These are phyloP conservation scores for Penicillium waksmanii DNA, from an alignment of 495 filamentous ascomycete genomes.

Conservation along the genomic window DNA sequence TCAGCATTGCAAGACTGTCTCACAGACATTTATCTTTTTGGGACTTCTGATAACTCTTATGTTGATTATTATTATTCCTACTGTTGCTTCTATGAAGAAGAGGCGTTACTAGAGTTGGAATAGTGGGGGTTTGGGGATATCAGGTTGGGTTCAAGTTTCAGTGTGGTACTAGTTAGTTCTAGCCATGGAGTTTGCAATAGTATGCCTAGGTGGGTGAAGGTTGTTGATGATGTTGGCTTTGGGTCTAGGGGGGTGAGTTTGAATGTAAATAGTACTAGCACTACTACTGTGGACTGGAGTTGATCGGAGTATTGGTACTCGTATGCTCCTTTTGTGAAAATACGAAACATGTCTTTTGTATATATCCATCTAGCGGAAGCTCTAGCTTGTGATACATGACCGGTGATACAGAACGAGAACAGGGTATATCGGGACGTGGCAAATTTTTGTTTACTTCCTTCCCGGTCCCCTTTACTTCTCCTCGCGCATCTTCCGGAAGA, in stretches of 20 bases:
- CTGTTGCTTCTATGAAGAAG: background rate
- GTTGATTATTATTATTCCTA: background rate
- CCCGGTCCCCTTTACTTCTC: conserved; percentile 29
- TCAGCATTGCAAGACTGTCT: background rate
- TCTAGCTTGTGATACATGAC: conserved; percentile 7
- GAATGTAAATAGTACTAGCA: too few relatives aligned
- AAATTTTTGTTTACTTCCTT: conserved; percentile 1
- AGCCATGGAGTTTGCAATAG: too few relatives aligned
- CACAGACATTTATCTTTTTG: background rate
- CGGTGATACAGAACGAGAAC: background rate
- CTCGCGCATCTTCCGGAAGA: conserved; percentile 65
- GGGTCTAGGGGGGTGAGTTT: background rate
- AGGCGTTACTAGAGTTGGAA: background rate
- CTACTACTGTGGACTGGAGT: background rate
- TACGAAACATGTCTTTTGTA: background rate
- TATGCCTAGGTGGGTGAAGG: too few relatives aligned
- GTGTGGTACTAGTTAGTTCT: too few relatives aligned
- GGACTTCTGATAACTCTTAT: background rate
- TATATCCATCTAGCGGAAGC: conserved; percentile 3
- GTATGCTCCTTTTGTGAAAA: background rate
- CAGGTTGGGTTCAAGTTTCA: background rate
- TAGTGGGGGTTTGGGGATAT: background rate
- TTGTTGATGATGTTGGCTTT: too few relatives aligned
- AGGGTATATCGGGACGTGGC: conserved; percentile 6
- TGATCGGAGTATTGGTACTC: background rate